Evolutionary conservation across 768 basidiomycete genomes (phyloP), one percentile per base, ranked within the genome.

Genomic region (Trametes meyenii): DNA sequence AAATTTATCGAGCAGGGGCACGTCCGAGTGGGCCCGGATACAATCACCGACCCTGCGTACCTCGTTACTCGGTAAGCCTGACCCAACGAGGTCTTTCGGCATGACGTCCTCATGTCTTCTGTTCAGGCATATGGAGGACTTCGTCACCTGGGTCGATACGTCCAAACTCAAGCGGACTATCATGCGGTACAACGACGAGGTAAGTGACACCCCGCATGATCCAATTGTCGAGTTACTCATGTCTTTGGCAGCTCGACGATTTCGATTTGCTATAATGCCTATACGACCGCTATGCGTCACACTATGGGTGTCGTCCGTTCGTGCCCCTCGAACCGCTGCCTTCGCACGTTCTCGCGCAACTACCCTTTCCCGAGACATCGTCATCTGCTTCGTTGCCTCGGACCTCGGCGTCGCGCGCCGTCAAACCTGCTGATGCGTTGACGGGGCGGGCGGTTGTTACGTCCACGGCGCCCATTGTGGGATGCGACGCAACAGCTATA

Each of bases 1-100:
- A 94, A 92, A 71, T 98, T 97, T 73, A 91, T 99, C 67, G 97
- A 99, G 74, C 97, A 98, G 74, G 97, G 97, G 0, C 97, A 99
- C 74, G 88, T 99, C 68, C 89, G 97, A 35, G 94, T 98, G 23
- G 97, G 97, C 21, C 94, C 96, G 35, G 92, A 97, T 70, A 93
- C 94, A 1, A 87, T 98, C 67, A 96, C 92, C 0, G 97, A 99
- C 73, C 97, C 97, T 2, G 97, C 96, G 1, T 97, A 88, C 78
- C 82, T 99, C 53, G 94, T 99, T 61, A 96, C 94, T 42, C 81
- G 92, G 92, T 87, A 67, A 33, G 81, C 60, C 24, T 50, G 24
- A 40, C 59, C 46, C 58, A 46, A 43, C 5, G 21, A 39, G 58
- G 14, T 45, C 52, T 11, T 4, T 35, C 21, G 24, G 24, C 54